Percentiles rank a stretch among this genome's conserved stretches.
These are phyloP conservation scores for Seiridium unicorne DNA, from an alignment of 2,329 filamentous ascomycete genomes.

Conservation along the genomic window DNA sequence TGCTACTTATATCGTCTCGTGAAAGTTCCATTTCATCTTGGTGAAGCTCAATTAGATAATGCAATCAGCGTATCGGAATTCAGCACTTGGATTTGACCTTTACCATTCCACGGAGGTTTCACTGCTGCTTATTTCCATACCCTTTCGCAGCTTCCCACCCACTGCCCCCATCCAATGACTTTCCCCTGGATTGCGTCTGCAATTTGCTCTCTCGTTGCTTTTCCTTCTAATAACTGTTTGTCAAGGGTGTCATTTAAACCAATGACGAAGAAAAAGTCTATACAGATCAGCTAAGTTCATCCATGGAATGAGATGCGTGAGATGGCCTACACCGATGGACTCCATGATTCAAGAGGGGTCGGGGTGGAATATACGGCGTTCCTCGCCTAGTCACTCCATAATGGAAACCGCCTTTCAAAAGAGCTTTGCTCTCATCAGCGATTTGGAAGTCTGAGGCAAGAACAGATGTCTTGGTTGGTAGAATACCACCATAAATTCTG, in stretches of 20 bases:
- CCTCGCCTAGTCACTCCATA: slow-evolving; percentile 41
- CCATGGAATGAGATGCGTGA: neutral
- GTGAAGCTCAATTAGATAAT: too few species aligned
- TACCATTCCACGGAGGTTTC: neutral
- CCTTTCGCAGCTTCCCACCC: slow-evolving; percentile 44
- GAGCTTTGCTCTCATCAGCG: slow-evolving; percentile 22
- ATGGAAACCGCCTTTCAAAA: slow-evolving; percentile 42
- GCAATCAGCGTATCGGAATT: too few species aligned
- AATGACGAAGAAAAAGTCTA: slow-evolving; percentile 48
- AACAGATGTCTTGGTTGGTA: slow-evolving; percentile 29
- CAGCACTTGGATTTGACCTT: neutral
- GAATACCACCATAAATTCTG: slow-evolving; percentile 39
- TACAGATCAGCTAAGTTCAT: neutral
- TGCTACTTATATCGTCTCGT: too few species aligned
- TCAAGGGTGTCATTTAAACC: slow-evolving; percentile 44
- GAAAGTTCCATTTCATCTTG: too few species aligned
- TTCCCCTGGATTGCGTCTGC: slow-evolving; percentile 42
- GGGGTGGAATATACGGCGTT: slow-evolving; percentile 41
- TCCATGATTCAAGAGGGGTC: slow-evolving; percentile 48
- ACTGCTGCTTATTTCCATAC: slow-evolving; percentile 23
- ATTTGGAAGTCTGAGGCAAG: slow-evolving; percentile 35
- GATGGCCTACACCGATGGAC: slow-evolving; percentile 43
- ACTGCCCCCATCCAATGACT: slow-evolving; percentile 48
- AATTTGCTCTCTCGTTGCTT: slow-evolving; percentile 41
- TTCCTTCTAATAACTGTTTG: slow-evolving; percentile 29